phyloP scores from a whole-genome alignment of 176 grass and related monocot species.

The Aegilops longissima region DNA sequence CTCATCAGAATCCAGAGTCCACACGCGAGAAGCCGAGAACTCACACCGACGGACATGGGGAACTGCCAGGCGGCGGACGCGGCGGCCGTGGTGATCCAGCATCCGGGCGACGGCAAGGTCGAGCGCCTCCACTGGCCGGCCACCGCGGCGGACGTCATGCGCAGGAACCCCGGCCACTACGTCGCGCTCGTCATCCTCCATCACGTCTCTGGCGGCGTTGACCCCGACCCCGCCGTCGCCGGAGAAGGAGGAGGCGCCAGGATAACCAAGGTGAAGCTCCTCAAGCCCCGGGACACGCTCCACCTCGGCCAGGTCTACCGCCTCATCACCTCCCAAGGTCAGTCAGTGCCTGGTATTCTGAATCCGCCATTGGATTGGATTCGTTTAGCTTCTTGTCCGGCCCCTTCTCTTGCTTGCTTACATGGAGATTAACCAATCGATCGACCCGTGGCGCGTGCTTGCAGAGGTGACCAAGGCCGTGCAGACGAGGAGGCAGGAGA shows the following conservation, averaged over 20 bases:
- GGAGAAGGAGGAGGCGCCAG: not conserved
- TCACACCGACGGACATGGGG: conserved; percentile 39
- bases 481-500: conserved; percentile 61
- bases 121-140: conserved; percentile 58
- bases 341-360: too few species aligned
- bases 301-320: conserved; percentile 83
- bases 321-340: conserved; percentile 81
- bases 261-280: conserved; percentile 87
- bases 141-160: conserved; percentile 62
- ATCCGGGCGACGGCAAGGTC: conserved; percentile 64
- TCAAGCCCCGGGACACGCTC: conserved; percentile 70
- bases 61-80: conserved; percentile 84
- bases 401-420: too few species aligned
- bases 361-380: not conserved
- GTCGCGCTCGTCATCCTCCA: conserved; percentile 57
- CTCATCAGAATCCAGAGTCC: not conserved
- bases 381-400: not conserved
- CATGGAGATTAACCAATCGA: not conserved
- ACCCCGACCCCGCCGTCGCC: not conserved
- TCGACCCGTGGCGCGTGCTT: too few species aligned
- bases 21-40: too few species aligned
- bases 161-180: conserved; percentile 72
- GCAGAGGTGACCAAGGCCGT: conserved; percentile 70
- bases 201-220: not conserved
- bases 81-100: conserved; percentile 70